Conservation (phyloP, 345 rosid species). For the Zanthoxylum bungeanum region DNA sequence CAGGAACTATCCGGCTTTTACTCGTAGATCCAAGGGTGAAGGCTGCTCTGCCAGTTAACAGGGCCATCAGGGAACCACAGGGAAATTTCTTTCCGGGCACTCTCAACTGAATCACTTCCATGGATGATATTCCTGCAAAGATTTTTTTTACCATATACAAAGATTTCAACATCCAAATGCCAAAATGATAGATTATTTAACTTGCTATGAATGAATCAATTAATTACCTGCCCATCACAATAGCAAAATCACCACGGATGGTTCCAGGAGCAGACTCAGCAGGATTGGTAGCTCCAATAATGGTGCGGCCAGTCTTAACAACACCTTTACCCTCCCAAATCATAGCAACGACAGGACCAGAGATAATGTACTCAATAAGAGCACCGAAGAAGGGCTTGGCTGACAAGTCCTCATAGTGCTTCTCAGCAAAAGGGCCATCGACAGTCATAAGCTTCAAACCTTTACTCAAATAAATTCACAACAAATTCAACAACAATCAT, state of each 20-base stretch:
- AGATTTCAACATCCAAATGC: not conserved
- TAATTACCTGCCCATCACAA: constrained; percentile 78
- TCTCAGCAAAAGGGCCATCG: constrained; percentile 79
- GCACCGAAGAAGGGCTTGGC: constrained; percentile 85
- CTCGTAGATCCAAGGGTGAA: constrained; percentile 85
- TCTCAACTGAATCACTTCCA: constrained; percentile 82
- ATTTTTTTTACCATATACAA: not conserved
- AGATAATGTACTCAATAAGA: constrained; percentile 84
- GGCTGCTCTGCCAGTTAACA: constrained; percentile 77
- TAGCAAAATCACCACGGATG: constrained; percentile 88
- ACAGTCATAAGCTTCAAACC: constrained; percentile 79
- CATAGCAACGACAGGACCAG: constrained; percentile 98
- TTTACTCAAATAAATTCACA: no score
- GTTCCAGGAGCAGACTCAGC: constrained; percentile 89
- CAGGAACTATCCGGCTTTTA: constrained; percentile 16
- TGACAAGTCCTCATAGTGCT: constrained; percentile 78
- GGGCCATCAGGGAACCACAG: constrained; percentile 91
- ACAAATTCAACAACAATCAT: no score
- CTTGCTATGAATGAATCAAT: not conserved
- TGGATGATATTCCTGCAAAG: constrained; percentile 78
- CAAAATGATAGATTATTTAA: not conserved
- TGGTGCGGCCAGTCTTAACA: constrained; percentile 79
- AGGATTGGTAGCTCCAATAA: constrained; percentile 97
- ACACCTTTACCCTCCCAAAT: constrained; percentile 93
- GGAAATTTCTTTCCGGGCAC: constrained; percentile 81